phyloP scores from a whole-genome alignment of 352 stramenopile species.

The Phytophthora boehmeriae region DNA sequence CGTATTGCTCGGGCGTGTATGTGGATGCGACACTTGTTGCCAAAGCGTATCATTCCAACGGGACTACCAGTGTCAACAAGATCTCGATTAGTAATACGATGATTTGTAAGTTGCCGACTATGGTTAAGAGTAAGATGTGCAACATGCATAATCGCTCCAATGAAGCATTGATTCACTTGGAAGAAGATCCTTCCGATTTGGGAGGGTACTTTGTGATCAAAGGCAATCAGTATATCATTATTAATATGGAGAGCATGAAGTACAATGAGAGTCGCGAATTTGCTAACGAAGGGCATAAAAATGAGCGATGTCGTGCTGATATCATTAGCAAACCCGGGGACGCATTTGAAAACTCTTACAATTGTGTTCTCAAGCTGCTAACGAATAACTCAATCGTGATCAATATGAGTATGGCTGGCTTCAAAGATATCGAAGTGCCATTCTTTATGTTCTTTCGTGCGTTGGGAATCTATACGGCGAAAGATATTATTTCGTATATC shows the following conservation, averaged over 20 bases:
- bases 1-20: slow-evolving; percentile 13
- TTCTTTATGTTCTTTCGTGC: slow-evolving; percentile 22
- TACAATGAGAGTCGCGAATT: slow-evolving; percentile 20
- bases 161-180: slow-evolving; percentile 14
- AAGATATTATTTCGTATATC: slow-evolving; percentile 18
- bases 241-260: slow-evolving; percentile 22
- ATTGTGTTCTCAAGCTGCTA: slow-evolving; percentile 13
- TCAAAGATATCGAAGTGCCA: slow-evolving; percentile 21
- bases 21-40: slow-evolving; percentile 8
- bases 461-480: slow-evolving; percentile 13
- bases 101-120: slow-evolving; percentile 18
- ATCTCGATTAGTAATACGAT: slow-evolving; percentile 7
- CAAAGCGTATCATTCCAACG: slow-evolving; percentile 17
- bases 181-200: slow-evolving; percentile 17
- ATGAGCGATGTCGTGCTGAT: slow-evolving; percentile 13
- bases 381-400: slow-evolving; percentile 14
- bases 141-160: slow-evolving; percentile 19
- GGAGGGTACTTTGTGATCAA: slow-evolving; percentile 22
- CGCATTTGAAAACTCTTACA: slow-evolving; percentile 20
- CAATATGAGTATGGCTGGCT: slow-evolving; percentile 8
- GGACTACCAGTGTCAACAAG: slow-evolving; percentile 9
- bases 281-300: slow-evolving; percentile 17
- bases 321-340: slow-evolving; percentile 16
- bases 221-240: slow-evolving; percentile 22
- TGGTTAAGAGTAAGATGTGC: slow-evolving; percentile 17